Conservation (phyloP, 345 rosid species). For the Nasturtium officinale region DNA sequence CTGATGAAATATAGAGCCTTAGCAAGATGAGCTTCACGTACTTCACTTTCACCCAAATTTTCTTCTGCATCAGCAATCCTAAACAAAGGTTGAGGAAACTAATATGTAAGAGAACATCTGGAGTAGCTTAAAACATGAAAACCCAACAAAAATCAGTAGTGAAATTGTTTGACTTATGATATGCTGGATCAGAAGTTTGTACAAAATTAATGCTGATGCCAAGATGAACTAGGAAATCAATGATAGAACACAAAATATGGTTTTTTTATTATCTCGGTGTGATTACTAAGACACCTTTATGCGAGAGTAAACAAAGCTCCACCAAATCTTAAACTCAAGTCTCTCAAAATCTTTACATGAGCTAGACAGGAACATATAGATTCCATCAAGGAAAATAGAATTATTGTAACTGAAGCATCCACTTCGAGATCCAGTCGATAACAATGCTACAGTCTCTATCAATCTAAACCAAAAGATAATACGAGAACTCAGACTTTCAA, state of each 20-base stretch:
- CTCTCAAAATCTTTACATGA: constrained; percentile 10
- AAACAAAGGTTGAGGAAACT: constrained; percentile 23
- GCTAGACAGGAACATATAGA: constrained; percentile 6
- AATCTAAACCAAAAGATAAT: constrained; percentile 1
- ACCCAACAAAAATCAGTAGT: neutral
- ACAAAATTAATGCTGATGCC: neutral
- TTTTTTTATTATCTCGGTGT: neutral
- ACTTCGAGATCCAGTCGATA: constrained; percentile 1
- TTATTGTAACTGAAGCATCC: neutral
- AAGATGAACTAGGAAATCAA: neutral
- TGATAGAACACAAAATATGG: neutral
- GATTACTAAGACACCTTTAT: neutral
- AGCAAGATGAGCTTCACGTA: constrained; percentile 96
- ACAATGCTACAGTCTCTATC: neutral
- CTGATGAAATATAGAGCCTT: constrained; percentile 83
- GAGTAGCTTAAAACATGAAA: neutral
- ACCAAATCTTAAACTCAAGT: neutral
- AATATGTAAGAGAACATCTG: neutral
- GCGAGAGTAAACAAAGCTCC: constrained; percentile 2
- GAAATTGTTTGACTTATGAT: neutral
- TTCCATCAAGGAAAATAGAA: neutral
- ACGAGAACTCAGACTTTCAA: neutral
- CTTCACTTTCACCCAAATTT: constrained; percentile 97
- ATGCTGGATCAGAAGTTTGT: neutral
- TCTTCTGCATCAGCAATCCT: constrained; percentile 99